phyloP scores from a whole-genome alignment of 495 filamentous ascomycete genomes.

The Aspergillus asperescens region DNA sequence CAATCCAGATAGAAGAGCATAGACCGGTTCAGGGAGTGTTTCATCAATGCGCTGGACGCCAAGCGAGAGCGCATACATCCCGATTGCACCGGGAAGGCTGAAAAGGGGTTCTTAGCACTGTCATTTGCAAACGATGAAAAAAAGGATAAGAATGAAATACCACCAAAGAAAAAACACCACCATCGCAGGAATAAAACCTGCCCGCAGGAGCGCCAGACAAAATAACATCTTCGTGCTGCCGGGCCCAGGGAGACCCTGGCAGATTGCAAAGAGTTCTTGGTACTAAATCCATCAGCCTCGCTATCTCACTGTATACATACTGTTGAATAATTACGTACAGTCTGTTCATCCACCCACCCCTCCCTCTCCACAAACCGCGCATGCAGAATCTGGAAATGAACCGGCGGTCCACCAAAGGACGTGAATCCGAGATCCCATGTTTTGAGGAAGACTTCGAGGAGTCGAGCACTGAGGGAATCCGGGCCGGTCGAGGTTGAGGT shows the following conservation, averaged over 20 bases:
- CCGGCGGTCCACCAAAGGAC: slow-evolving; percentile 65
- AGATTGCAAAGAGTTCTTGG: slow-evolving; percentile 79
- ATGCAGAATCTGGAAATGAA: slow-evolving; percentile 66
- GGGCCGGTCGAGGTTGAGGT: background rate
- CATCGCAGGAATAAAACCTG: slow-evolving; percentile 56
- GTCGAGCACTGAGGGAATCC: slow-evolving; percentile 4
- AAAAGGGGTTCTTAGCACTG: too few species aligned
- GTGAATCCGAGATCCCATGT: slow-evolving; percentile 69
- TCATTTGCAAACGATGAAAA: too few species aligned
- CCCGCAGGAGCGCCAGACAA: slow-evolving; percentile 63
- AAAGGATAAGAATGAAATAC: slow-evolving; percentile 26
- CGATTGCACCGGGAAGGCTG: slow-evolving; percentile 69
- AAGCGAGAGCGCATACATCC: slow-evolving; percentile 67
- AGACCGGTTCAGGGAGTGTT: slow-evolving; percentile 59
- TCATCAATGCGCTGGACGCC: slow-evolving; percentile 59
- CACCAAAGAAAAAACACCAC: slow-evolving; percentile 67
- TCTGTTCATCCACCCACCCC: slow-evolving; percentile 72
- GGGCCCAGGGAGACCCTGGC: slow-evolving; percentile 70
- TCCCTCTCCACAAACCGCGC: slow-evolving; percentile 59
- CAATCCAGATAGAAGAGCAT: slow-evolving; percentile 71
- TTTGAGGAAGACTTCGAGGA: slow-evolving; percentile 37
- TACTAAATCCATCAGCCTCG: slow-evolving; percentile 45
- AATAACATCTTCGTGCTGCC: slow-evolving; percentile 77
- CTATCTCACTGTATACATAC: background rate
- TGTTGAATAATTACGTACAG: slow-evolving; percentile 33